phyloP scores from a whole-genome alignment of 208 protist genomes.

The Crithidia brevicula region DNA sequence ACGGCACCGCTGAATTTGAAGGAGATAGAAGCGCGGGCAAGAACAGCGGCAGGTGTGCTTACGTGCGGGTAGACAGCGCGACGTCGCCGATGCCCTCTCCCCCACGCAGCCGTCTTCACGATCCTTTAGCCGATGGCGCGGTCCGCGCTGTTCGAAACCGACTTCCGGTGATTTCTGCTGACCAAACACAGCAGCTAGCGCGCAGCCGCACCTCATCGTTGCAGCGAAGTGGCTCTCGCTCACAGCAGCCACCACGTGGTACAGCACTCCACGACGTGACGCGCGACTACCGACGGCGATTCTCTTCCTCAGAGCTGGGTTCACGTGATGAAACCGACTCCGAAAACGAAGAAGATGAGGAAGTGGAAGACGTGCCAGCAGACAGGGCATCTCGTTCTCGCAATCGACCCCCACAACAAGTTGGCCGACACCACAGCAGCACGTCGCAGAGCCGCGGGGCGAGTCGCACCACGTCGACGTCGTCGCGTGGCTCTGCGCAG shows the following conservation, averaged over 20 bases:
- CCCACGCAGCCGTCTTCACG: not conserved
- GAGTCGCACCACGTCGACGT: slow-evolving; percentile 3
- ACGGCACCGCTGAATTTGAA: not conserved
- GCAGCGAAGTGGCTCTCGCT: not conserved
- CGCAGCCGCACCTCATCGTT: not conserved
- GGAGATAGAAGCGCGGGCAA: not conserved
- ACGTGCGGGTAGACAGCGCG: slow-evolving; percentile 3
- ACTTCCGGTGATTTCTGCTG: too few relatives aligned
- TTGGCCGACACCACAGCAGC: too few relatives aligned
- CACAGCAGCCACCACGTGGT: too few relatives aligned
- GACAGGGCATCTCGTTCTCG: too few relatives aligned
- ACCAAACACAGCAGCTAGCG: too few relatives aligned
- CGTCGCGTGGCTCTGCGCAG: slow-evolving; percentile 22
- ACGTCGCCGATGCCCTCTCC: not conserved
- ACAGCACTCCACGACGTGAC: too few relatives aligned
- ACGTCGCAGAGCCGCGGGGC: too few relatives aligned
- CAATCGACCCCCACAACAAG: too few relatives aligned
- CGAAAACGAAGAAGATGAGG: not conserved
- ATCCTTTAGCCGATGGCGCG: not conserved
- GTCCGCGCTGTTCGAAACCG: too few relatives aligned
- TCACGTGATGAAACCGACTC: not conserved
- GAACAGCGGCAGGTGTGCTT: not conserved
- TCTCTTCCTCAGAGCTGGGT: too few relatives aligned
- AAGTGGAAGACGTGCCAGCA: too few relatives aligned
- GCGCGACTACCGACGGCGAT: too few relatives aligned